Evolutionary conservation across 768 basidiomycete species (phyloP).

Genomic region (Termitomyces bulborhizus): DNA sequence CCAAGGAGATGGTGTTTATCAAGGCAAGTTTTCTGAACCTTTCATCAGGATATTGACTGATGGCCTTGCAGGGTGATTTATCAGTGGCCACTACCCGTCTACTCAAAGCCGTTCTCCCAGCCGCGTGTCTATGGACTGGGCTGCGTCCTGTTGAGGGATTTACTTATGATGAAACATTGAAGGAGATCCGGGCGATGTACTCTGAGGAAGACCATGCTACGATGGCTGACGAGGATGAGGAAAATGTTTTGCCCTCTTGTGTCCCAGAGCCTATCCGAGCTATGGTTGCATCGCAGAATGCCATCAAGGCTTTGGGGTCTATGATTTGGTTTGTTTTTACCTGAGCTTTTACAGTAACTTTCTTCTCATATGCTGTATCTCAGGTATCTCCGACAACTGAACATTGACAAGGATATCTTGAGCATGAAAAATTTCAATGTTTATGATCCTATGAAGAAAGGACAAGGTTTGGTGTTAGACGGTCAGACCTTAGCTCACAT

Average conservation of each 20-base stretch:
- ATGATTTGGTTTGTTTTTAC: constrained; percentile 71
- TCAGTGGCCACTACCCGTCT: constrained; percentile 79
- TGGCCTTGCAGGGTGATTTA: constrained; percentile 62
- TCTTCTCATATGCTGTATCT: neutral
- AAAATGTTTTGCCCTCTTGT: constrained; percentile 29
- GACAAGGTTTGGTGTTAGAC: constrained; percentile 82
- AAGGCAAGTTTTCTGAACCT: constrained; percentile 48
- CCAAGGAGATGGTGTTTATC: constrained; percentile 85
- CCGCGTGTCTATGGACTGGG: constrained; percentile 83
- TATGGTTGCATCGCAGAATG: constrained; percentile 57
- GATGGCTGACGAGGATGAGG: constrained; percentile 44
- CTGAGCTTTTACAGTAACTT: constrained; percentile 16
- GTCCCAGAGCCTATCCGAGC: constrained; percentile 71
- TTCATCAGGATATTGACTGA: neutral
- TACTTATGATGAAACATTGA: constrained; percentile 61
- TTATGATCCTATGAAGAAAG: constrained; percentile 91
- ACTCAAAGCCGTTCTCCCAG: constrained; percentile 74
- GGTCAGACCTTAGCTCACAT: constrained; percentile 94
- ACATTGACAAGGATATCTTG: constrained; percentile 92
- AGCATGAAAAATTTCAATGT: constrained; percentile 97
- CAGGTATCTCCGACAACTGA: constrained; percentile 86
- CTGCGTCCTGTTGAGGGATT: constrained; percentile 82
- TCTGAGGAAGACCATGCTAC: constrained; percentile 31
- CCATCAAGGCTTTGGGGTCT: constrained; percentile 83
- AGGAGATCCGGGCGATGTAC: constrained; percentile 65